Evolutionary conservation across 257 asterid species (phyloP).

Genomic region (Asclepias syriaca): DNA sequence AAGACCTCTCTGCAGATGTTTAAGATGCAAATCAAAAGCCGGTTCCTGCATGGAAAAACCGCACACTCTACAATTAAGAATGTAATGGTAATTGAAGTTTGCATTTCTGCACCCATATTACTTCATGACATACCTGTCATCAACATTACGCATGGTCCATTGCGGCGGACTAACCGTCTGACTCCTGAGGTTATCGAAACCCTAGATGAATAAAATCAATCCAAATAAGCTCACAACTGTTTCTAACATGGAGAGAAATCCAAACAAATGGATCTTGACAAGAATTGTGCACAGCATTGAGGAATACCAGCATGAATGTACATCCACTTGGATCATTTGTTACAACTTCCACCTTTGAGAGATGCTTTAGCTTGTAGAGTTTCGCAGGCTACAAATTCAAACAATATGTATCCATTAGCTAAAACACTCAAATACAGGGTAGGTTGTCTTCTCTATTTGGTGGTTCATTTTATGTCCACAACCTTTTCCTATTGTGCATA

Average conservation of each 20-base stretch:
- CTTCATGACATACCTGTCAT: constrained; percentile 58
- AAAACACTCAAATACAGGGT: neutral
- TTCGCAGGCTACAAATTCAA: constrained; percentile 63
- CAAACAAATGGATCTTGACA: constrained; percentile 9
- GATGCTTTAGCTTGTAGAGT: constrained; percentile 91
- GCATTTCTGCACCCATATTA: neutral
- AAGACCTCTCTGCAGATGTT: constrained; percentile 78
- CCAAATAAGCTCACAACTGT: constrained; percentile 17
- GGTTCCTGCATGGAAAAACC: constrained; percentile 51
- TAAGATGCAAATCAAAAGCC: constrained; percentile 71
- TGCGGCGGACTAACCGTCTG: constrained; percentile 97
- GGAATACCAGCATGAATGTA: constrained; percentile 80
- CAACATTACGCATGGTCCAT: constrained; percentile 98
- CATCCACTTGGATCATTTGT: constrained; percentile 97
- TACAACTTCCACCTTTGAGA: constrained; percentile 87
- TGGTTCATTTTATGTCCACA: neutral
- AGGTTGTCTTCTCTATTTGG: neutral
- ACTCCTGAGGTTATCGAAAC: constrained; percentile 92
- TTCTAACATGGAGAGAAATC: constrained; percentile 4
- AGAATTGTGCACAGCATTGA: constrained; percentile 3
- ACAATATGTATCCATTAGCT: constrained; percentile 20
- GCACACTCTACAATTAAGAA: neutral
- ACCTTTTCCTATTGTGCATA: neutral
- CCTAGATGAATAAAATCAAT: constrained; percentile 45
- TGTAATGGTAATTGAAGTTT: neutral